Percentiles rank a stretch among this genome's conserved stretches.
These are phyloP conservation scores for Echinosophora koreensis DNA, from an alignment of 306 rosid species.

Conservation along the genomic window DNA sequence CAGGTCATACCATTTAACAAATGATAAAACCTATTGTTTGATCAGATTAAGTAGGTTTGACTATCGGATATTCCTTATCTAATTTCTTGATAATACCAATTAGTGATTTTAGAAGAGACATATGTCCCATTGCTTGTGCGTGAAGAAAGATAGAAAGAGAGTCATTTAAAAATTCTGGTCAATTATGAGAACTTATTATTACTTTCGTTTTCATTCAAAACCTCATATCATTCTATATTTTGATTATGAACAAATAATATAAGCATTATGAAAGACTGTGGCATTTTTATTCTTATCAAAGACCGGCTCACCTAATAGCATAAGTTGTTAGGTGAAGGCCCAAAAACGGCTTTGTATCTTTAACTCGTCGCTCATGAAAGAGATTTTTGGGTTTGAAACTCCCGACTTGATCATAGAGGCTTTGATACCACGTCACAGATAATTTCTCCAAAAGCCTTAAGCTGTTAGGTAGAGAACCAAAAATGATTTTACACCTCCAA, in stretches of 20 bases:
- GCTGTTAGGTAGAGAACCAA: not conserved
- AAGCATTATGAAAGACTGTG: not conserved
- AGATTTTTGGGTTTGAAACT: not conserved
- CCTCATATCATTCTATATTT: not conserved
- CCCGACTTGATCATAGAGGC: not conserved
- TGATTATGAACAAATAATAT: not conserved
- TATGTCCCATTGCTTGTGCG: not conserved
- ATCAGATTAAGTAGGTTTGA: not conserved
- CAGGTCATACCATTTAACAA: not conserved
- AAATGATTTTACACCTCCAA: not conserved
- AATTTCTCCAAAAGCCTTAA: not conserved
- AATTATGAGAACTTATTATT: not conserved
- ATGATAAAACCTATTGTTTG: slow-evolving; percentile 1
- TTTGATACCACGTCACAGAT: not conserved
- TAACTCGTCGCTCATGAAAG: not conserved
- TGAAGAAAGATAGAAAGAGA: not conserved
- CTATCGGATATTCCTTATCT: not conserved
- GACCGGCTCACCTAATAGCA: not conserved
- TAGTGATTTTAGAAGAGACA: not conserved
- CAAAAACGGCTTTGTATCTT: not conserved
- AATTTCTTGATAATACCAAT: not conserved
- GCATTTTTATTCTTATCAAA: not conserved
- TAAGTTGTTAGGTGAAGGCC: not conserved
- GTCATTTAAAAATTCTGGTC: not conserved
- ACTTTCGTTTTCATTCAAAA: not conserved